phyloP scores from a whole-genome alignment of 495 filamentous ascomycete species.

The Penicillium paxilli region DNA sequence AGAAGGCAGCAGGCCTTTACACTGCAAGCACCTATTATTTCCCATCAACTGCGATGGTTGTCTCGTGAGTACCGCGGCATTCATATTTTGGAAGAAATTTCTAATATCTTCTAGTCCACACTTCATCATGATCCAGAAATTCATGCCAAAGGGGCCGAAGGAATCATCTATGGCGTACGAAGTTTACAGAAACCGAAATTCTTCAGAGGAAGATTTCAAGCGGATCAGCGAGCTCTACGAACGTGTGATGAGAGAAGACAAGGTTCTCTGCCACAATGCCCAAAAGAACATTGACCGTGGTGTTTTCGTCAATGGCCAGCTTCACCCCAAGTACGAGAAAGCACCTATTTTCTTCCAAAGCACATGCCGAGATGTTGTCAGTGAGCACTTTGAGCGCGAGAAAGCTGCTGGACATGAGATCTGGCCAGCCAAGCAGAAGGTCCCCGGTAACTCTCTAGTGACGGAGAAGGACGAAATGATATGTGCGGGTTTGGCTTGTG shows the following conservation, averaged over 20 bases:
- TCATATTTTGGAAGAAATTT: not conserved
- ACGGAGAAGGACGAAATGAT: slow-evolving; percentile 32
- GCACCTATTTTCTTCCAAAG: slow-evolving; percentile 50
- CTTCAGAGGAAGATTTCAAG: slow-evolving; percentile 40
- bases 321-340: slow-evolving; percentile 52
- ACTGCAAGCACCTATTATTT: slow-evolving; percentile 47
- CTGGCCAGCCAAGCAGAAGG: slow-evolving; percentile 41
- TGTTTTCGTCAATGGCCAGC: slow-evolving; percentile 48
- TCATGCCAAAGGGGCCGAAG: slow-evolving; percentile 40
- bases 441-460: slow-evolving; percentile 16
- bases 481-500: slow-evolving; percentile 25
- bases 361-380: slow-evolving; percentile 40
- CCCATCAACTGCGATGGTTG: slow-evolving; percentile 43
- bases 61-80: slow-evolving; percentile 40
- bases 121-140: slow-evolving; percentile 50
- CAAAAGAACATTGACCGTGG: slow-evolving; percentile 50
- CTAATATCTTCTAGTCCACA: slow-evolving; percentile 31
- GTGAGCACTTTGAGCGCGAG: slow-evolving; percentile 41
- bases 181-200: slow-evolving; percentile 46
- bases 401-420: slow-evolving; percentile 35
- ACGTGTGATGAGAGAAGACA: slow-evolving; percentile 47
- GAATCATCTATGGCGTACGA: slow-evolving; percentile 46
- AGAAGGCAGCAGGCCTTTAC: slow-evolving; percentile 34
- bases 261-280: slow-evolving; percentile 42
- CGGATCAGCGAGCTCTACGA: slow-evolving; percentile 43